A percentile compares a stretch with the other conserved stretches of the same genome.
These are phyloP conservation scores for Phytophthora citricola DNA, from an alignment of 352 stramenopile genomes.

Conservation along the genomic window DNA sequence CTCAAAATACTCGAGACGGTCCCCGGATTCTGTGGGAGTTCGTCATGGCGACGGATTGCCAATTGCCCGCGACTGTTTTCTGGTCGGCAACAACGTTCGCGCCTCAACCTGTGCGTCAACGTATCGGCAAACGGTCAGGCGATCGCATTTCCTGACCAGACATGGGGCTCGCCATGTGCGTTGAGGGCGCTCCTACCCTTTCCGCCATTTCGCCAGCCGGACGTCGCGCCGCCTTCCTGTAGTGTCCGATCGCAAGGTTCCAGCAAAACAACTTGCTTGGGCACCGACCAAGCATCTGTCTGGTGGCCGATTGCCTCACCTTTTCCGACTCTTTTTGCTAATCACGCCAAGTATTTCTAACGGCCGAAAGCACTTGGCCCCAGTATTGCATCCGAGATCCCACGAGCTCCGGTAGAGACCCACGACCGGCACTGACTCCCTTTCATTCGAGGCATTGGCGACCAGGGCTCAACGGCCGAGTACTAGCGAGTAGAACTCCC, in stretches of 20 bases:
- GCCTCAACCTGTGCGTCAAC: no score
- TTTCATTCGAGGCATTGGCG: slow-evolving; percentile 26
- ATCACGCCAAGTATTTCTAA: slow-evolving; percentile 1
- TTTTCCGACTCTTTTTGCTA: slow-evolving; percentile 15
- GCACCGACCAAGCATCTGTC: no score
- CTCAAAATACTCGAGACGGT: no score
- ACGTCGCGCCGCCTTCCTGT: neutral
- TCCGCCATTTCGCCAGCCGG: no score
- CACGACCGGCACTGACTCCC: slow-evolving; percentile 22
- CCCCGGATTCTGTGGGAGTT: neutral
- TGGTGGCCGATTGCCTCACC: slow-evolving; percentile 1
- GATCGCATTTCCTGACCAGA: slow-evolving; percentile 7
- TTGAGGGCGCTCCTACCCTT: slow-evolving; percentile 8
- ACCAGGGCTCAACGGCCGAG: slow-evolving; percentile 6
- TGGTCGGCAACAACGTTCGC: slow-evolving; percentile 1
- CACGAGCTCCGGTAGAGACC: slow-evolving; percentile 11
- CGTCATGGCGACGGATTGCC: neutral
- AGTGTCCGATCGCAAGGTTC: slow-evolving; percentile 15
- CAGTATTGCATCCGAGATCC: slow-evolving; percentile 5
- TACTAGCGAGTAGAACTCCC: neutral
- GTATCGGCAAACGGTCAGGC: no score
- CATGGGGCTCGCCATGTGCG: slow-evolving; percentile 21
- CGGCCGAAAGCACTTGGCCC: slow-evolving; percentile 15
- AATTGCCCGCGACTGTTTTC: neutral
- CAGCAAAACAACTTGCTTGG: slow-evolving; percentile 4